phyloP scores from a whole-genome alignment of 768 basidiomycete genomes.

The Lactarius hengduanensis region DNA sequence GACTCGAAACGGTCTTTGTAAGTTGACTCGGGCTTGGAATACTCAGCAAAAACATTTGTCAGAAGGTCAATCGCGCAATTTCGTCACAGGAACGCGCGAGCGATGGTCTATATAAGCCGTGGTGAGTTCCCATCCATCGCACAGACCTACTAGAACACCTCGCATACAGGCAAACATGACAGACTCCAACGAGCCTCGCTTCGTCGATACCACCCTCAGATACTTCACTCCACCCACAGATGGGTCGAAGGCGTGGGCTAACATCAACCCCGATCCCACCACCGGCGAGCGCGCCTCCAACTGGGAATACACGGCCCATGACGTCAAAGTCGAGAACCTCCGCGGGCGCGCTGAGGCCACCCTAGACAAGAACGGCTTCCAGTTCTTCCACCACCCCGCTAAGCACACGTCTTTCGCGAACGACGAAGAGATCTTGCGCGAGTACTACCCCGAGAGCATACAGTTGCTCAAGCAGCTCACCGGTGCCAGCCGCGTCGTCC shows the following conservation, averaged over 20 bases:
- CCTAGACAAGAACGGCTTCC: constrained; percentile 55
- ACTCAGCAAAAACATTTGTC: background rate
- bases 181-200: constrained; percentile 14
- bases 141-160: background rate
- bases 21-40: too few relatives aligned
- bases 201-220: constrained; percentile 23
- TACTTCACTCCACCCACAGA: constrained; percentile 33
- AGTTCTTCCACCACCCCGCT: constrained; percentile 41
- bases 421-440: constrained; percentile 50
- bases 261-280: constrained; percentile 32
- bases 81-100: background rate
- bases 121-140: background rate
- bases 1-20: too few relatives aligned
- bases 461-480: constrained; percentile 58
- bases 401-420: constrained; percentile 49
- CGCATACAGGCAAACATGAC: background rate
- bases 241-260: constrained; percentile 33
- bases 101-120: background rate
- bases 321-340: constrained; percentile 49
- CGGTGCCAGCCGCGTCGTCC: constrained; percentile 56
- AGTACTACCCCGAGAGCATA: constrained; percentile 62
- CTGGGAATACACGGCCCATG: constrained; percentile 34
- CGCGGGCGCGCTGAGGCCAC: constrained; percentile 46
- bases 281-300: constrained; percentile 41
- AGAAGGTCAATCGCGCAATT: background rate